Base-by-base conservation (phyloP, 2,329 filamentous ascomycete species). In the Neopestalotiopsis sp. region DNA sequence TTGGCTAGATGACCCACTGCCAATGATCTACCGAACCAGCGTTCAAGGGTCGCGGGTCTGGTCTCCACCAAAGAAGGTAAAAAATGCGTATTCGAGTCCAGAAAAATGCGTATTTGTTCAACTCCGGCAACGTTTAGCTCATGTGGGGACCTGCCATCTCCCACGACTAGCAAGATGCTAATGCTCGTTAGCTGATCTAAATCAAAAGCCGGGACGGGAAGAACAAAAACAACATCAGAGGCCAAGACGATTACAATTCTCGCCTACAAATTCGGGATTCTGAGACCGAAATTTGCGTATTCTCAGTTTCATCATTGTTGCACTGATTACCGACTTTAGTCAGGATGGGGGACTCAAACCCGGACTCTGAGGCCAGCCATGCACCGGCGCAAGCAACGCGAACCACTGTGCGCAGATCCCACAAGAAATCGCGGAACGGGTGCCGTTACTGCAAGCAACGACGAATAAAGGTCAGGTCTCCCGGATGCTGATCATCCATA, bases 381-480 rank as follows among this genome's bases (percentile, higher is more conserved):
- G 42, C 6, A 45, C n/a, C 42, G 2, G 5, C 13, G 42, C 42
- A 45, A 17, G 3, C 42, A 17, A 14, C 42, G 42, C 42, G 42
- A 17, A 45, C 42, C 42, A 45, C 42, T 6, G 42, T 45, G 42
- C 56, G 56, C 1, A 10, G 28, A 20, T 58, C 56, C n/a, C 56
- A 58, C 56, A 58, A 30, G 56, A 58, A 58, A 20, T 58, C 56
- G 28, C 56, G 56, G 12, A 58, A 20, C 28, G 56, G 56, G 9
- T 20, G 56, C n/a, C n/a, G 56, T 58, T 58, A 58, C 56, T 58
- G 56, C 28, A 58, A 30, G 56, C 56, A 58, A 20, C 28, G 56
- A 10, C 12, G 56, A 9, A 24, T 58, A 3, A 24, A 58, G 28
- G 56, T 58, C 7, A 58, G n/a, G n/a, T n/a, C n/a, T n/a, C n/a